Conservation (phyloP, 148 eudicot genomes). For the Pharnaceum exiguum region DNA sequence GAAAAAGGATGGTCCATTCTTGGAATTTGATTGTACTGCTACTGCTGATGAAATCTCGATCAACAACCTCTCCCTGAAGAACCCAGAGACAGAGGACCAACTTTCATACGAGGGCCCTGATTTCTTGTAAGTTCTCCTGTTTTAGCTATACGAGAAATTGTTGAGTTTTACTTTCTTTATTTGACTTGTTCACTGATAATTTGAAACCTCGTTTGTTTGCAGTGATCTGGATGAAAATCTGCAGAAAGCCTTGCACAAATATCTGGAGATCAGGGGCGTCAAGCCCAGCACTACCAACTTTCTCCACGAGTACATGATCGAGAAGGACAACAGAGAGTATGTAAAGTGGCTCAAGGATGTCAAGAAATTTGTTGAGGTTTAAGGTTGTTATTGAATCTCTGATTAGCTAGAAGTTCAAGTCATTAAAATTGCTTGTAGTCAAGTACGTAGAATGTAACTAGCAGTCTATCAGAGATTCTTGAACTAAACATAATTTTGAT, state of each 20-base stretch:
- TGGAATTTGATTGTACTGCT: conserved; percentile 57
- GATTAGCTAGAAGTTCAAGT: not conserved
- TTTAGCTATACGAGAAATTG: too few species aligned
- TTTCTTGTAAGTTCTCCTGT: conserved; percentile 60
- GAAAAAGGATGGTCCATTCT: conserved; percentile 36
- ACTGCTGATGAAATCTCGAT: conserved; percentile 56
- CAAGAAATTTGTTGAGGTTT: conserved; percentile 49
- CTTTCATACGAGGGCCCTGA: conserved; percentile 66
- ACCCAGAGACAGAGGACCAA: conserved; percentile 50
- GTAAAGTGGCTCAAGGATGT: conserved; percentile 52
- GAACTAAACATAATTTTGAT: not conserved
- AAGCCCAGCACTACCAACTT: conserved; percentile 60
- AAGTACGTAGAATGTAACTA: conserved; percentile 3
- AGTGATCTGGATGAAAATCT: conserved; percentile 80
- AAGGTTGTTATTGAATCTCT: not conserved
- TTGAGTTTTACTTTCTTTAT: not conserved
- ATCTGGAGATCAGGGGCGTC: conserved; percentile 63
- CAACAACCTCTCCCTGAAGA: conserved; percentile 42
- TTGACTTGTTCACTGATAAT: not conserved
- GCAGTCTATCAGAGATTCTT: not conserved
- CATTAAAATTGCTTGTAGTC: not conserved
- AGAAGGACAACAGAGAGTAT: conserved; percentile 60
- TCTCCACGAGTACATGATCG: conserved; percentile 59
- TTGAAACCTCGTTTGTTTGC: not conserved
- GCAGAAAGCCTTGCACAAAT: conserved; percentile 73